Conservation (phyloP, 2,329 filamentous ascomycete species). For the Fusarium siculi region DNA sequence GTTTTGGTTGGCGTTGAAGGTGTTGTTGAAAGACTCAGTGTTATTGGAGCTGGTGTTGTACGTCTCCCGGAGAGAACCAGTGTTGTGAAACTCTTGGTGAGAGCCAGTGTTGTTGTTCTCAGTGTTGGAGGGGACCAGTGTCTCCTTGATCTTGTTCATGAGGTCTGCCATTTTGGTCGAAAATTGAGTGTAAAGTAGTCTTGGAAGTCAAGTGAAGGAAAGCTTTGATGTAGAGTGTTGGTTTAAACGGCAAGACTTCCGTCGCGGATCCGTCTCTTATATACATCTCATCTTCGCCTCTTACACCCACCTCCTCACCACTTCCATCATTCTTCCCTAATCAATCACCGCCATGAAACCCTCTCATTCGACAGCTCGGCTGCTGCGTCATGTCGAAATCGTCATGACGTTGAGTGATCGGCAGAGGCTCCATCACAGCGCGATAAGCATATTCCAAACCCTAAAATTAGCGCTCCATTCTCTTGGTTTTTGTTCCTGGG, state of each 20-base stretch:
- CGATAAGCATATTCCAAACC: conserved; percentile 38
- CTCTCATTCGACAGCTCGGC: conserved; percentile 3
- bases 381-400: conserved; percentile 28
- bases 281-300: neutral
- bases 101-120: neutral
- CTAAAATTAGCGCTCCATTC: conserved; percentile 15
- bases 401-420: conserved; percentile 35
- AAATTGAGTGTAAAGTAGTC: neutral
- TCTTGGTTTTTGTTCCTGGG: conserved; percentile 13
- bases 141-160: conserved; percentile 38
- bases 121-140: conserved; percentile 8
- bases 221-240: accelerated
- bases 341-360: neutral
- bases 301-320: neutral
- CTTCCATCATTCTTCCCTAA: conserved; percentile 17
- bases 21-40: neutral
- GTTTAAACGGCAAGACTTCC: neutral
- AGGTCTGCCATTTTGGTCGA: conserved; percentile 22
- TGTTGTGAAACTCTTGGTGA: neutral
- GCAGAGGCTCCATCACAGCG: conserved; percentile 1
- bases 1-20: conserved; percentile 9
- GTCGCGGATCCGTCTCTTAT: neutral
- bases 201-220: neutral
- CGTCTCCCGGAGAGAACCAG: neutral
- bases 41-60: neutral